Evolutionary conservation across 78 protist species (phyloP).

Genomic region (Dictyostelium firmibasis): DNA sequence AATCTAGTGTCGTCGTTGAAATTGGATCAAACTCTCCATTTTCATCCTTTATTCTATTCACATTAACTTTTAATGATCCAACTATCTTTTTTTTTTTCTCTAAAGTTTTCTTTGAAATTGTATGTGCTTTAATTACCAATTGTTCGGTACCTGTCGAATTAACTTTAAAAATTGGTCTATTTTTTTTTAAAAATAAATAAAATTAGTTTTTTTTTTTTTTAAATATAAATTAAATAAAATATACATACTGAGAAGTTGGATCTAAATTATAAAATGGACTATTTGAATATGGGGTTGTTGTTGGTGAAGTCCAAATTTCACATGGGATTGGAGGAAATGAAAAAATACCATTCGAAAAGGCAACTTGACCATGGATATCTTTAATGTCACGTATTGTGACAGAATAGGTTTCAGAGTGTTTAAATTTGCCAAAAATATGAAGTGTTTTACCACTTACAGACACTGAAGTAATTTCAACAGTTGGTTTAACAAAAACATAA

Average conservation of each 20-base stretch:
- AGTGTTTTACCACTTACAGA: not conserved
- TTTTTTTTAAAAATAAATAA: not conserved
- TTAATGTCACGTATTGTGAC: not conserved
- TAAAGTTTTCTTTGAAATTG: not conserved
- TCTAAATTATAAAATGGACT: conserved; percentile 6
- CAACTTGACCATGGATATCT: not conserved
- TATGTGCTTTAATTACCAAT: not conserved
- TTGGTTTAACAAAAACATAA: not conserved
- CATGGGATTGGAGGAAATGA: not conserved
- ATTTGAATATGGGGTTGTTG: not conserved
- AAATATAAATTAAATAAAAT: too few species aligned
- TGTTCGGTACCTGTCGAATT: not conserved
- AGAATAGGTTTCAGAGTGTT: not conserved
- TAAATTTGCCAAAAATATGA: not conserved
- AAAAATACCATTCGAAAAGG: not conserved
- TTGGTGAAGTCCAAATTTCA: not conserved
- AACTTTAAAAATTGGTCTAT: conserved; percentile 30
- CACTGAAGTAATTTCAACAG: not conserved
- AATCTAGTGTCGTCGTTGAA: not conserved
- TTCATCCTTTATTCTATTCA: not conserved
- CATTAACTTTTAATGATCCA: not conserved
- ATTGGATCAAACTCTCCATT: not conserved
- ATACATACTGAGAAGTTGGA: conserved; percentile 26
- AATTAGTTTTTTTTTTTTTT: not conserved
- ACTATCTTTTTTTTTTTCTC: not conserved